Evolutionary conservation across 2,329 filamentous ascomycete genomes (phyloP), one percentile per base, ranked within the genome.

Genomic region (Penicillium verrucosum): DNA sequence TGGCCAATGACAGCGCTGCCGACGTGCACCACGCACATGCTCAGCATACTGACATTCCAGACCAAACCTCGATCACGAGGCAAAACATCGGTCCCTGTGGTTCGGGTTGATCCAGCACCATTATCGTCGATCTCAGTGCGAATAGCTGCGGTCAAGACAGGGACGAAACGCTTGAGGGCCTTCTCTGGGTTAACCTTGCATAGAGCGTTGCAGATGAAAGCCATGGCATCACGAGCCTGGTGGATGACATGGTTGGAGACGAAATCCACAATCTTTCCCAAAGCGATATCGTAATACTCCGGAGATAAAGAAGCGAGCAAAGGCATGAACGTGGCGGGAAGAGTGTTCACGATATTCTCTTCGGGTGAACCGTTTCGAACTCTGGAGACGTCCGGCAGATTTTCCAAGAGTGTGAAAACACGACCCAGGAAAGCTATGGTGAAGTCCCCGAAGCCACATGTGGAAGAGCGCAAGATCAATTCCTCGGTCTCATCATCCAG

Each of bases 11-110:
- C 90, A 64, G 94, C 90, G 62, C 88, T 86, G 34, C 94, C 94
- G 44, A 99, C 92, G 68, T 99, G 94, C 3, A 99, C 94, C 23
- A 97, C 91, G 58, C 91, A 94, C 93, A 99, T 99, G 70, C 92
- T 96, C 5, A 99, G 83, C 80, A 99, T 92, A 74, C 91, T 96
- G 58, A 97, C 85, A 70, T 97, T 90, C 95, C 95, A 99, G 0
- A 99, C 92, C 16, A 99, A 79, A 4, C 90, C 94, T 53, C 94
- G 84, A 72, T 99, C 94, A 63, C 94, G 85, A 9, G 94, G 94
- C 18, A 99, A 81, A 42, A 97, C 92, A 73, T 99, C 94, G 0
- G 89, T 90, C 21, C 94, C 94, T 54, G 90, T 96, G 55, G 92
- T 97, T 66, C 94, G 85, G 56, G 95, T 95, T 2, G 93, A 97